phyloP scores from a whole-genome alignment of 495 filamentous ascomycete species.

The Aspergillus baeticus region DNA sequence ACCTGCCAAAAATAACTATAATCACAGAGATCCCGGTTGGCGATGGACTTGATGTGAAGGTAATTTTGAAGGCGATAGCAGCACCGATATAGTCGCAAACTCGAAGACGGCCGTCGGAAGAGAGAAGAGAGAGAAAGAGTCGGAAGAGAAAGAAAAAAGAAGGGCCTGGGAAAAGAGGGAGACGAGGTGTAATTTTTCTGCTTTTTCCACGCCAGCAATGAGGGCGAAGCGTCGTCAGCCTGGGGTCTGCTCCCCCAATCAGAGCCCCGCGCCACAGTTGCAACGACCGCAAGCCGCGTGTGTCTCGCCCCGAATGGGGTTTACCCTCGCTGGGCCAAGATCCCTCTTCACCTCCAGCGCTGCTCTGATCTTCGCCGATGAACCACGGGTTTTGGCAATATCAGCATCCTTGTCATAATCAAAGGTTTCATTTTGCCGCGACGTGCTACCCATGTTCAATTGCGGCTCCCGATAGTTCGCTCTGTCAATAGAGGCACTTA shows the following conservation, averaged over 20 bases:
- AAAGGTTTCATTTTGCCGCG: not conserved
- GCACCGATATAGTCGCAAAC: slow-evolving; percentile 6
- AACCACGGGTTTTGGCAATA: slow-evolving; percentile 2
- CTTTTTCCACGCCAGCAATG: slow-evolving; percentile 30
- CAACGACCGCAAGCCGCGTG: slow-evolving; percentile 45
- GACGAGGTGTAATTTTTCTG: slow-evolving; percentile 11
- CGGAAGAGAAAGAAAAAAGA: slow-evolving; percentile 9
- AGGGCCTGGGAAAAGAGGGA: slow-evolving; percentile 13
- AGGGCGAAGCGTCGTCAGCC: slow-evolving; percentile 48
- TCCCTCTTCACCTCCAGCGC: slow-evolving; percentile 13
- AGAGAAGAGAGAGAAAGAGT: slow-evolving; percentile 12
- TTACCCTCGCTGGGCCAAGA: slow-evolving; percentile 29
- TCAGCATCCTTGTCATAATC: not conserved
- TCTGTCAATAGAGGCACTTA: not conserved
- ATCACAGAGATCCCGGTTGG: not conserved
- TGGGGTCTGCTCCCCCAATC: slow-evolving; percentile 37
- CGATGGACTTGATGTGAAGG: not conserved
- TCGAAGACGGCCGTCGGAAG: slow-evolving; percentile 5
- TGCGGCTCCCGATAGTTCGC: not conserved
- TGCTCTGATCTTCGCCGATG: not conserved
- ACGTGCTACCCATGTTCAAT: not conserved
- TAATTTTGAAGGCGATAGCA: not conserved
- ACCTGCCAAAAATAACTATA: slow-evolving; percentile 12
- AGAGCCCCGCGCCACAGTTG: slow-evolving; percentile 32
- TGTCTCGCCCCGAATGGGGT: slow-evolving; percentile 36